Base-by-base conservation (phyloP, 2,329 filamentous ascomycete genomes). In the Nemania bipapillata region DNA sequence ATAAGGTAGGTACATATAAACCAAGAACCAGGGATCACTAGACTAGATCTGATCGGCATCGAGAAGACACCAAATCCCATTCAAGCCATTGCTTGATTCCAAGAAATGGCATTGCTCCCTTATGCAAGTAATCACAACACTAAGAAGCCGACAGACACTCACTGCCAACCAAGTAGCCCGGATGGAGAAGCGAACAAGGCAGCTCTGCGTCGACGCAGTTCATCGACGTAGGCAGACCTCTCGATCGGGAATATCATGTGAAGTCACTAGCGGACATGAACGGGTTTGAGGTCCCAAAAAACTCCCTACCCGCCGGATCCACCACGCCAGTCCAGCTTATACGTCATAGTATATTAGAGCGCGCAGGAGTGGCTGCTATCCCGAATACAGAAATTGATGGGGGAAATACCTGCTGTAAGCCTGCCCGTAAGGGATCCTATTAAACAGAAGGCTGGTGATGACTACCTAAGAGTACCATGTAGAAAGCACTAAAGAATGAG, bases 41-140 rank as follows among this genome's bases (percentile, higher is more conserved):
- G 37, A 26, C 49, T 24, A 52, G 37, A 57, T 71, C 28, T 45
- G 69, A 73, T 71, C 66, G 68, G 50, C 70, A 72, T 73, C 47
- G 64, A 65, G 62, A 72, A 75, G 63, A 72, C 58, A 68, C 62
- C 62, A 70, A 74, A 73, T 71, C 54, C 64, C 63, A 72, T 68
- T 63, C 42, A n/a, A 54, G 8, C 45, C 45, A 57, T 68, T 59
- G 17, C 52, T 45, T 30, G 37, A 70, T 54, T 68, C 22, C 57
- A 61, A 68, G 60, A 70, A 73, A 73, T 69, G 62, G 65, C 65
- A 73, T 74, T 47, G 45, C 53, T 62, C 37, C 61, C 56, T 65
- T 69, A 66, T 70, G 65, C 61, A 65, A 28, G 58, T 63, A 66
- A 50, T 61, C 11, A 1, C 54, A 37, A 20, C 53, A 57, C 49